Evolutionary conservation across 768 basidiomycete species (phyloP).

Genomic region (Lactifluus hygrophoroides): DNA sequence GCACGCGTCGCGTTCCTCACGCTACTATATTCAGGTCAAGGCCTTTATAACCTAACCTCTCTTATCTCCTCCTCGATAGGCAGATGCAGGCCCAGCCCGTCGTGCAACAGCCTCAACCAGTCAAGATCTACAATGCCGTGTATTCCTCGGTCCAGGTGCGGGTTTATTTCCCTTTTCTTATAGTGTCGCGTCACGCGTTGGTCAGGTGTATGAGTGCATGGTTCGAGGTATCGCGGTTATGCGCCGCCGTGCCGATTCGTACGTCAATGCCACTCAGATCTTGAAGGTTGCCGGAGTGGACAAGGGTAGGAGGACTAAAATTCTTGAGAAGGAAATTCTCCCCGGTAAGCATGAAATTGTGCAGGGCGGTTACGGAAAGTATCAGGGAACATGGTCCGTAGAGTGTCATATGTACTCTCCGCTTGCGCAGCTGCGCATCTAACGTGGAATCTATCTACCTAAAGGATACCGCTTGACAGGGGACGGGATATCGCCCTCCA

Average conservation of each 20-base stretch:
- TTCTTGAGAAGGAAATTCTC: conserved; percentile 92
- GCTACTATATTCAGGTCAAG: background rate
- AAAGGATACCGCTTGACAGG: conserved; percentile 91
- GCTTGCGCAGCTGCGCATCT: conserved; percentile 1
- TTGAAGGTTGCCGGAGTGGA: conserved; percentile 98
- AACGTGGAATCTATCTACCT: background rate
- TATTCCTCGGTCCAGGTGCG: conserved; percentile 82
- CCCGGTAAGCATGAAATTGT: conserved; percentile 96
- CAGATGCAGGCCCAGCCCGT: conserved; percentile 14
- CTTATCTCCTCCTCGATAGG: background rate
- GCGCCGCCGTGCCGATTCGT: conserved; percentile 90
- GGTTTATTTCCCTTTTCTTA: background rate
- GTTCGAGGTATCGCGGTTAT: conserved; percentile 97
- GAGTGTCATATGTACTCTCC: background rate
- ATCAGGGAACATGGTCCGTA: conserved; percentile 94
- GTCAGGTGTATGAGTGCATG: conserved; percentile 94
- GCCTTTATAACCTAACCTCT: background rate
- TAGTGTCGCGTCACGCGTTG: conserved; percentile 20
- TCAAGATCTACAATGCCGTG: conserved; percentile 90
- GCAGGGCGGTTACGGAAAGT: conserved; percentile 98
- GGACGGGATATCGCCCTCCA: conserved; percentile 89
- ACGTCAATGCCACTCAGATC: conserved; percentile 97
- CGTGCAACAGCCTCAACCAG: conserved; percentile 33
- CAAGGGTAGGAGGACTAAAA: conserved; percentile 94
- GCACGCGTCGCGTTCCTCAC: conserved; percentile 17